Conservation (phyloP, 2,329 filamentous ascomycete species). For the Aquanectria penicillioides region DNA sequence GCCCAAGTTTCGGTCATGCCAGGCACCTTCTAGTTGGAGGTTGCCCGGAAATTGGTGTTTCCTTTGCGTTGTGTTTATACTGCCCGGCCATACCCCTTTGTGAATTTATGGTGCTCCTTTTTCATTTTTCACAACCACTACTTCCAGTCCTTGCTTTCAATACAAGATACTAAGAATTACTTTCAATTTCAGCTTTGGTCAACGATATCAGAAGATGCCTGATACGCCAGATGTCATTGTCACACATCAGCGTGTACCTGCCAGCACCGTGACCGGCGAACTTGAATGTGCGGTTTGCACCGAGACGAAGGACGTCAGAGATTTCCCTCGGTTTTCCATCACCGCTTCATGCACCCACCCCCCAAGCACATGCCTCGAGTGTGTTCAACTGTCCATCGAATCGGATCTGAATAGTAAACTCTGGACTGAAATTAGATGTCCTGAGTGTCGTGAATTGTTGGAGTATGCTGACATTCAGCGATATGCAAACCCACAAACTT, state of each 20-base stretch:
- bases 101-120: not conserved
- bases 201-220: slow-evolving; percentile 45
- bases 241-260: slow-evolving; percentile 42
- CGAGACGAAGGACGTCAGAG: slow-evolving; percentile 41
- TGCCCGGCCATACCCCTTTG: not conserved
- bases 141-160: not conserved
- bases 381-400: slow-evolving; percentile 47
- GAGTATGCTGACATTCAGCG: slow-evolving; percentile 56
- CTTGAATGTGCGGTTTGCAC: slow-evolving; percentile 51
- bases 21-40: slow-evolving; percentile 19
- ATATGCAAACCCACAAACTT: slow-evolving; percentile 55
- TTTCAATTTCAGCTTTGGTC: slow-evolving; percentile 42
- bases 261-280: slow-evolving; percentile 33
- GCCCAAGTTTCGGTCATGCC: slow-evolving; percentile 14
- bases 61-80: not conserved
- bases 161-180: slow-evolving; percentile 22
- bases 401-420: slow-evolving; percentile 46
- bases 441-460: slow-evolving; percentile 58
- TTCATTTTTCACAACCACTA: not conserved
- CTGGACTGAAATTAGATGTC: slow-evolving; percentile 61
- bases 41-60: not conserved
- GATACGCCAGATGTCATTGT: slow-evolving; percentile 42
- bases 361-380: slow-evolving; percentile 47
- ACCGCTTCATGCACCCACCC: slow-evolving; percentile 48
- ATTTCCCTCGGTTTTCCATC: slow-evolving; percentile 47